Evolutionary conservation across 108 stramenopile species (phyloP).

Genomic region (Cyclotella cryptica): DNA sequence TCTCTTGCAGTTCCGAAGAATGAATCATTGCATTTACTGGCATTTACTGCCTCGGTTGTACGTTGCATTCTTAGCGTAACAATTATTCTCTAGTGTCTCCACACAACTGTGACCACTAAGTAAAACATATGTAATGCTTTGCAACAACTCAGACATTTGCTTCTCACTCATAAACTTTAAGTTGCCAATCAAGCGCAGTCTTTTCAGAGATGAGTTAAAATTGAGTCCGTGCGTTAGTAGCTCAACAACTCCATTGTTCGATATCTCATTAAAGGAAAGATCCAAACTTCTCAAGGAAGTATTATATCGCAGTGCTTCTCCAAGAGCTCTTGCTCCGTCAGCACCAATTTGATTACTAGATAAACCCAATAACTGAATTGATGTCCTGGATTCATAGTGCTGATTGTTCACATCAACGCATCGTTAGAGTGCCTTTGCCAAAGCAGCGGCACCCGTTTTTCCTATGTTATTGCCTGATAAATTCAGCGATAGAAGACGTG

Average conservation of each 20-base stretch:
- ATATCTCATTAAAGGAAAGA: slow-evolving; percentile 20
- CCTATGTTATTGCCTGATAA: slow-evolving; percentile 27
- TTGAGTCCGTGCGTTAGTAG: slow-evolving; percentile 1
- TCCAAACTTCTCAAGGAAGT: slow-evolving; percentile 10
- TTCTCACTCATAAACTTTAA: neutral
- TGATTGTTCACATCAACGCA: neutral
- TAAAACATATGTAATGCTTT: neutral
- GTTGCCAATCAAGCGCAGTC: slow-evolving; percentile 3
- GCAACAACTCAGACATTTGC: neutral
- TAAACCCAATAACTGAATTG: slow-evolving; percentile 18
- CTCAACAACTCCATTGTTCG: neutral
- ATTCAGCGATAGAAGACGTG: slow-evolving; percentile 19
- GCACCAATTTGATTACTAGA: slow-evolving; percentile 19
- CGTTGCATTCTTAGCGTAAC: neutral
- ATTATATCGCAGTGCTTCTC: slow-evolving; percentile 18
- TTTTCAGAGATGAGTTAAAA: neutral
- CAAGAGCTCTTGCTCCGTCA: slow-evolving; percentile 20
- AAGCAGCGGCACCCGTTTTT: slow-evolving; percentile 3
- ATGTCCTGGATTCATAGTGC: slow-evolving; percentile 11
- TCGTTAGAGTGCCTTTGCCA: slow-evolving; percentile 16
- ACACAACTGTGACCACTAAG: neutral
- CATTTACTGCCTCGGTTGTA: too few species aligned
- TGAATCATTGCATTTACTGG: neutral
- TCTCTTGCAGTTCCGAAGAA: neutral
- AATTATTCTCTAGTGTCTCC: slow-evolving; percentile 22